These are phyloP conservation scores for Bonia amplexicaulis DNA, from an alignment of 176 grass and related monocot genomes.

Conservation along the genomic window DNA sequence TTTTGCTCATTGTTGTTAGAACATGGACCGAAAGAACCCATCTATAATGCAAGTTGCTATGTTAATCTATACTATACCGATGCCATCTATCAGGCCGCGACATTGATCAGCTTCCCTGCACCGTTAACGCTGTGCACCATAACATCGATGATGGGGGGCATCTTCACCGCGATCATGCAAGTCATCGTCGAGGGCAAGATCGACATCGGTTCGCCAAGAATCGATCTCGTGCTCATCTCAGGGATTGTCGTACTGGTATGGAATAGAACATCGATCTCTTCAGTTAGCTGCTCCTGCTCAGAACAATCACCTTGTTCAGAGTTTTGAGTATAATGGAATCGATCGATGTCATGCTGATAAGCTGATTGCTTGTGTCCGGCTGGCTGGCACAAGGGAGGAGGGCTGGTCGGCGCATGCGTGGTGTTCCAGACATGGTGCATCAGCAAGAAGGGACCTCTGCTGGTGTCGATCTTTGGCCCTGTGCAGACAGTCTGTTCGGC, in stretches of 20 bases:
- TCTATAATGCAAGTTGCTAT: no score
- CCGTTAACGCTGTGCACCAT: constrained; percentile 43
- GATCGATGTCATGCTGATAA: no score
- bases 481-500: constrained; percentile 53
- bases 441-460: constrained; percentile 49
- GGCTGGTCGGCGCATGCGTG: neutral
- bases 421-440: constrained; percentile 61
- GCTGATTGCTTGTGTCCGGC: no score
- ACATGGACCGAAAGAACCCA: neutral
- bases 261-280: no score
- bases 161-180: constrained; percentile 37
- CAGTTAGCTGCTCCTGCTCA: neutral
- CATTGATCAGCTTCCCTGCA: constrained; percentile 34
- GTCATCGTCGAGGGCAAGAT: constrained; percentile 39
- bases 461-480: constrained; percentile 58
- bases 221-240: constrained; percentile 8
- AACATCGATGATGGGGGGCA: constrained; percentile 34
- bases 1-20: neutral
- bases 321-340: no score
- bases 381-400: constrained; percentile 29
- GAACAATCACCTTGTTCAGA: neutral
- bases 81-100: constrained; percentile 23
- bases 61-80: no score
- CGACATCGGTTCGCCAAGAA: constrained; percentile 5
- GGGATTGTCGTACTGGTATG: constrained; percentile 41